Base-by-base conservation (phyloP, 257 asterid species). In the Ehretia macrophylla region DNA sequence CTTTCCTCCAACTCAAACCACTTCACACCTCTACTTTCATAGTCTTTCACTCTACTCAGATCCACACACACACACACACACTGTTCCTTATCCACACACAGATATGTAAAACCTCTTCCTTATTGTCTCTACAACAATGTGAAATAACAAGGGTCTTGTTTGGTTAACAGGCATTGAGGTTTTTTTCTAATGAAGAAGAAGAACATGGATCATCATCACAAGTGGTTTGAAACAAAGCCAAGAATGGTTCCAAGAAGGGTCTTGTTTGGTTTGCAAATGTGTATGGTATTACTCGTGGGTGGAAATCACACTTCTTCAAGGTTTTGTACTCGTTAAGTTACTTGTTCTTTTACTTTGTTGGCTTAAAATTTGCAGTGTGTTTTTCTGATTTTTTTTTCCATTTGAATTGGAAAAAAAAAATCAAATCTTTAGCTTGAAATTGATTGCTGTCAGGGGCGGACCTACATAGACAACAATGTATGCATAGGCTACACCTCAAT, bases 271-370 rank as follows among this genome's bases (percentile, higher is more conserved):
- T 68, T 37, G 10, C 95, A 84, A 89, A 77, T 62, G 68, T 66
- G 90, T 5, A 79, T 79, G 73, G 86, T 68, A 72, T 84, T 89
- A 79, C 76, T 89, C 69, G 85, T 89, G 95, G 97, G 97, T 86
- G 97, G 94, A 60, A 89, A 89, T 64, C 95, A 89, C 89, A 89
- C 97, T 63, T 84, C 97, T 0, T 89, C 92, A 92, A 89, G 97
- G 88, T 89, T 89, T 76, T 86, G 95, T 67, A 77, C 97, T 75
- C 97, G 97, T 80, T 90, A 86, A 75, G 56, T 57, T 58, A 17
- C 54, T 64, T 10, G 56, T 49, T 32, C 39, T 60, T 12, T 32
- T 44, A 16, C 19, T 40, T 46, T 44, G 8, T 37, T 74, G 69
- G 72, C 70, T 77, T 63, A n/a, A 51, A 51, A 63, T 62, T 42